phyloP scores from a whole-genome alignment of 2,329 filamentous ascomycete species.

The Neonectria sp. region DNA sequence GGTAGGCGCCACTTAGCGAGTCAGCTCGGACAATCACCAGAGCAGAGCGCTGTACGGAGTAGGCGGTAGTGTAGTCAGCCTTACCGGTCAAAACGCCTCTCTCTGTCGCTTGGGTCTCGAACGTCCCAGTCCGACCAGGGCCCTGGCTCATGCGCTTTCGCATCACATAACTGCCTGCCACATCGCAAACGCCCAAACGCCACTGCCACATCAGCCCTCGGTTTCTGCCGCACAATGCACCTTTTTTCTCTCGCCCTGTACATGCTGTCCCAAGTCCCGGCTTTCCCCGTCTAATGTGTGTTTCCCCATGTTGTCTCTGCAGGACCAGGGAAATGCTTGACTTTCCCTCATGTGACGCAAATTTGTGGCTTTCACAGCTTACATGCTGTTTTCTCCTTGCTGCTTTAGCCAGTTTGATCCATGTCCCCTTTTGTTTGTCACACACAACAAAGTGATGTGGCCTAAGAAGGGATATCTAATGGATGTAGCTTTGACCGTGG shows the following conservation, averaged over 20 bases:
- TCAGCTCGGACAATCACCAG: background rate
- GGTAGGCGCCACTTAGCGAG: background rate
- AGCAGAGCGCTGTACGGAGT: background rate
- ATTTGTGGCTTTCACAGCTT: too few relatives aligned
- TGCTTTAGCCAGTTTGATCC: too few relatives aligned
- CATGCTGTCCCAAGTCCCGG: background rate
- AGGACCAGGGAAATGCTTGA: too few relatives aligned
- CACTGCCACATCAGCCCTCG: too few relatives aligned
- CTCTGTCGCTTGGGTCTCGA: background rate
- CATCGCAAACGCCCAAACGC: background rate
- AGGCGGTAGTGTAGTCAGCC: background rate
- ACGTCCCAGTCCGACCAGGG: background rate
- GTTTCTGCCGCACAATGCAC: background rate
- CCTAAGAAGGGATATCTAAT: too few relatives aligned
- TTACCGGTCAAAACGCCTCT: background rate
- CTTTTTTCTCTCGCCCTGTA: background rate
- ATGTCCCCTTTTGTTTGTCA: too few relatives aligned
- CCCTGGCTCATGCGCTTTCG: background rate
- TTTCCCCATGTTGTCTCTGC: background rate
- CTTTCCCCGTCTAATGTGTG: background rate
- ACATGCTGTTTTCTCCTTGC: too few relatives aligned
- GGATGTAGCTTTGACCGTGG: too few relatives aligned
- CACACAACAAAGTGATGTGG: too few relatives aligned
- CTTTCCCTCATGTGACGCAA: too few relatives aligned
- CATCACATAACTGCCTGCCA: background rate